Percentiles rank a stretch among this genome's conserved stretches.
Conservation (phyloP, 2,329 filamentous ascomycete species). For the Huntiella abstrusa region DNA sequence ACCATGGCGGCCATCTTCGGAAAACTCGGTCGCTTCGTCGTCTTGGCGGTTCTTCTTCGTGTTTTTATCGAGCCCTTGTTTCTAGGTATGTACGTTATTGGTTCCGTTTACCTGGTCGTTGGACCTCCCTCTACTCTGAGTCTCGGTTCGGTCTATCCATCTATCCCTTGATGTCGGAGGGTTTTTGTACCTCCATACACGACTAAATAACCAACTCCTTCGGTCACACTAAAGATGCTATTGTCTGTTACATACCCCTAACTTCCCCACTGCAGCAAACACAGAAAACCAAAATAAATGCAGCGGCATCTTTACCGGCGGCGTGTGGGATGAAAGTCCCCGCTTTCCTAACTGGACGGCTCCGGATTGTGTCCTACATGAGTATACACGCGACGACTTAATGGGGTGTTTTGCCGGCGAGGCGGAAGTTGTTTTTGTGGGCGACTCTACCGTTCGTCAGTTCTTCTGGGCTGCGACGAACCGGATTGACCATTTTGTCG, state of each 20-base stretch:
- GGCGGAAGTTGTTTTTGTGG: constrained; percentile 34
- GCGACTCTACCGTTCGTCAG: constrained; percentile 40
- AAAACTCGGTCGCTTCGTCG: too few species aligned
- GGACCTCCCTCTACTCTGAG: too few species aligned
- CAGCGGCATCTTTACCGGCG: constrained; percentile 28
- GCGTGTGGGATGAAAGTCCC: constrained; percentile 26
- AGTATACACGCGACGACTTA: constrained; percentile 34
- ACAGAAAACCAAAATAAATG: constrained; percentile 18
- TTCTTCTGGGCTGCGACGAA: constrained; percentile 37
- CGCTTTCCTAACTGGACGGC: constrained; percentile 34
- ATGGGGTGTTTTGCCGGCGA: constrained; percentile 30
- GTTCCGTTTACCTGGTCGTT: too few species aligned
- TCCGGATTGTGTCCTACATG: constrained; percentile 37
- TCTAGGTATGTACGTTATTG: too few species aligned
- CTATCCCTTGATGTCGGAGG: too few species aligned
- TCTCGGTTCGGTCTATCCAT: too few species aligned
- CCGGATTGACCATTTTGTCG: constrained; percentile 25
- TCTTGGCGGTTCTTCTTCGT: too few species aligned
- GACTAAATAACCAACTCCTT: too few species aligned
- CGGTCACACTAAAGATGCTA: too few species aligned
- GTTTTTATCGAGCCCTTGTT: too few species aligned
- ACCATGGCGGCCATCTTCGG: too few species aligned
- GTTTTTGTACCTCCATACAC: too few species aligned
- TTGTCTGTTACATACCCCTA: background rate
- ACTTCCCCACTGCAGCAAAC: background rate